Percentiles rank a stretch among this genome's conserved stretches.
phyloP scores from a whole-genome alignment of 1,139 yeast genomes.

The Pichia sp. region DNA sequence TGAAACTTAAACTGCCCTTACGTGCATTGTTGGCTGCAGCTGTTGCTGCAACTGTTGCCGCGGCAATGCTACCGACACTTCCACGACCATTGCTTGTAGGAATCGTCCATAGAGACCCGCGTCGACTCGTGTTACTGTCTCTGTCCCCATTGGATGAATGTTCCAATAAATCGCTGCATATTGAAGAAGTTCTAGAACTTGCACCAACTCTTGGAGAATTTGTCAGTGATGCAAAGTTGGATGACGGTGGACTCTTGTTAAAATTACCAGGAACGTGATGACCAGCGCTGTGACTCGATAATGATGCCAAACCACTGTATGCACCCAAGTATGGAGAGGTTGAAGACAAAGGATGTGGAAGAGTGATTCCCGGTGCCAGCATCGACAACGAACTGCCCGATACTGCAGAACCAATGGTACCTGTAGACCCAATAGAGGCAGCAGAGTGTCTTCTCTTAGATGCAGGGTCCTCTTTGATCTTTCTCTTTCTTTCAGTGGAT shows the following conservation, averaged over 20 bases:
- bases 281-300: slow-evolving; percentile 2
- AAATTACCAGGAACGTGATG: neutral
- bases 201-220: slow-evolving; percentile 9
- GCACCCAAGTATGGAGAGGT: slow-evolving; percentile 11
- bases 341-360: slow-evolving; percentile 11
- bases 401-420: slow-evolving; percentile 5
- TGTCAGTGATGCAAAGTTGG: slow-evolving; percentile 5
- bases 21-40: too few species aligned
- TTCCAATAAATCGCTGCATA: slow-evolving; percentile 5
- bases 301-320: slow-evolving; percentile 7
- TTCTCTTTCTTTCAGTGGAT: slow-evolving; percentile 20
- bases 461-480: slow-evolving; percentile 21
- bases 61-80: slow-evolving; percentile 7
- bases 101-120: slow-evolving; percentile 11
- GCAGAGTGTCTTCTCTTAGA: slow-evolving; percentile 28
- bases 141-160: neutral
- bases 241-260: slow-evolving; percentile 7
- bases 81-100: slow-evolving; percentile 1
- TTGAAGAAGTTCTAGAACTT: slow-evolving; percentile 13
- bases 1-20: slow-evolving; percentile 9
- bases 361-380: too few species aligned
- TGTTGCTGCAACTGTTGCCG: neutral
- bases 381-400: too few species aligned
- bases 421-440: slow-evolving; percentile 21
- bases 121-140: slow-evolving; percentile 7